Evolutionary conservation across 805 yeast genomes (phyloP), one percentile per base, ranked within the genome.

Genomic region (Scheffersomyces lignosus): DNA sequence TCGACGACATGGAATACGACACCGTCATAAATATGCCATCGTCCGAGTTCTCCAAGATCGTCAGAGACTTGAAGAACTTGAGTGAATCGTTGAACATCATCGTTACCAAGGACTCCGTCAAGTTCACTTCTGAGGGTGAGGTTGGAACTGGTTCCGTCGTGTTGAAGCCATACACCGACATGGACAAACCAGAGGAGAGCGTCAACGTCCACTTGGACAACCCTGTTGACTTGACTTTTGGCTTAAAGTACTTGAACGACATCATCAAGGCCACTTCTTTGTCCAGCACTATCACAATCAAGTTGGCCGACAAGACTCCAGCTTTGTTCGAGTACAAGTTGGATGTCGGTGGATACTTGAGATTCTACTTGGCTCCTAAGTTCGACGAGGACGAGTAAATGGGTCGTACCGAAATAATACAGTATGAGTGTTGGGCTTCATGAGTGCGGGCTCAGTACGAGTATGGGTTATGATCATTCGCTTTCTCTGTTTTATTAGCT

Each of bases 301-400:
- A 87, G 64, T 77, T 93, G 56, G 86, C 96, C 14, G 91, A 85
- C 55, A 88, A 86, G 59, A 82, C 93, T 12, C 99, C 99, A 23
- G 96, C 97, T 28, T 71, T 89, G 62, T 88, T 93, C 58, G 97
- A 91, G 70, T 93, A 83, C 70, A 84, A 83, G 65, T 73, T 93
- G 58, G 82, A 88, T 45, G 72, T 63, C 22, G 85, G 91, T 63
- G 99, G 99, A 37, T 87, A 87, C 66, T 73, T 93, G 62, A 83
- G 96, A 62, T 93, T 86, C 78, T 93, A 87, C 78, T 77, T 93
- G 63, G 99, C 99, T 52, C 99, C 99, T 42, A 91, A 93, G 76
- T 88, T 93, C 61, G 96, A 86, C 48, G 98, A 90, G 47, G 96
- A 87, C 47, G 93, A 86, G 48, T 79, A 69, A 57, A 20, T 34